phyloP scores from a whole-genome alignment of 495 filamentous ascomycete genomes.

The Penicillium fimorum region DNA sequence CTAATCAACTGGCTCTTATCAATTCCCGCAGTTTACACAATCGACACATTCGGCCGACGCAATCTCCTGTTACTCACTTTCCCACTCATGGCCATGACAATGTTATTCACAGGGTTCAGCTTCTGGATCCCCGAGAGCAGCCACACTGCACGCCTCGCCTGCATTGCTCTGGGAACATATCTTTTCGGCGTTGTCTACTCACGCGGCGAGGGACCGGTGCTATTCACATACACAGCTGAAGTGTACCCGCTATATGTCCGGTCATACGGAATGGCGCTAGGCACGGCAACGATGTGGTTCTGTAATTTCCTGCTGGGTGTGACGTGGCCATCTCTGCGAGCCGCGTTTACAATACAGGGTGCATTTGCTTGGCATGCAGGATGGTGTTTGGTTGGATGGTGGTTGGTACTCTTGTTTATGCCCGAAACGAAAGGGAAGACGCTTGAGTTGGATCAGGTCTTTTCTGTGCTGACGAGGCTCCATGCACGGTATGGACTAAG shows the following conservation, averaged over 20 bases:
- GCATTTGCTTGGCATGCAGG: constrained; percentile 59
- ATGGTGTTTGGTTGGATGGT: constrained; percentile 50
- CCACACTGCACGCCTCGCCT: constrained; percentile 50
- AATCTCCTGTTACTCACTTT: constrained; percentile 77
- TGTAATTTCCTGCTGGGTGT: constrained; percentile 38
- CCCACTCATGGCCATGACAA: constrained; percentile 68
- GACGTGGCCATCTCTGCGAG: constrained; percentile 61
- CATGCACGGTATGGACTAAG: constrained; percentile 46
- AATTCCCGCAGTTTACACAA: constrained; percentile 75
- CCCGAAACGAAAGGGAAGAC: constrained; percentile 52
- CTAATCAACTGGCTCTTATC: constrained; percentile 80
- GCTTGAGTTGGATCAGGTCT: constrained; percentile 49
- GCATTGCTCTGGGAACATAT: constrained; percentile 69
- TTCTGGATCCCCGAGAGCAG: constrained; percentile 64
- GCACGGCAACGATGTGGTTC: constrained; percentile 68
- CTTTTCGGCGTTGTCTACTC: constrained; percentile 75
- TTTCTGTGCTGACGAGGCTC: constrained; percentile 50
- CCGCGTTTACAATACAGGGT: constrained; percentile 46
- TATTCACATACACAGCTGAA: constrained; percentile 82
- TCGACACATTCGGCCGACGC: constrained; percentile 79
- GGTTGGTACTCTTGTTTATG: constrained; percentile 49
- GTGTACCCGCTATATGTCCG: constrained; percentile 77
- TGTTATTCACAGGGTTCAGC: constrained; percentile 78
- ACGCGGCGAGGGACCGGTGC: constrained; percentile 77
- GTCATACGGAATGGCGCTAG: constrained; percentile 64